Evolutionary conservation across 1,284 basidiomycete genomes (phyloP).

Genomic region (Ustilago crameri): DNA sequence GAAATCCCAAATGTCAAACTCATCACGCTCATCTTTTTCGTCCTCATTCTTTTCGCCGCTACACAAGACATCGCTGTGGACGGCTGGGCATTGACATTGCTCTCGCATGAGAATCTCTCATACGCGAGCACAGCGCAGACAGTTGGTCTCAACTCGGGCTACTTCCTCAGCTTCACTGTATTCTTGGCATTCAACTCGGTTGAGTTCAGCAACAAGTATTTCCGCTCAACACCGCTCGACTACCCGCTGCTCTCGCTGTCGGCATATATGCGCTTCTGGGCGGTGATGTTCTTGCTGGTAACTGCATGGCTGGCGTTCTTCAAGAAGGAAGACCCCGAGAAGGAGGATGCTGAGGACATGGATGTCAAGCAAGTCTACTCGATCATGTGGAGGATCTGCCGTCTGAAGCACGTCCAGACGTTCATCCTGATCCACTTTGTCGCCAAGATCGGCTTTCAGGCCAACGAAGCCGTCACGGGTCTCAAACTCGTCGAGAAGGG

Average conservation of each 20-base stretch:
- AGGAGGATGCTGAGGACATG: slow-evolving; percentile 76
- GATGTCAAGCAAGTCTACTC: slow-evolving; percentile 89
- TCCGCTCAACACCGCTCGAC: slow-evolving; percentile 73
- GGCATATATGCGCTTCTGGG: slow-evolving; percentile 89
- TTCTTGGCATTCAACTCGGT: slow-evolving; percentile 96
- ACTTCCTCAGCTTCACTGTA: slow-evolving; percentile 95
- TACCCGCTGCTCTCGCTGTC: slow-evolving; percentile 83
- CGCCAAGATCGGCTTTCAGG: slow-evolving; percentile 94
- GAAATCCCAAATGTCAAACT: slow-evolving; percentile 81
- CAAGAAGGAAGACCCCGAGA: slow-evolving; percentile 80
- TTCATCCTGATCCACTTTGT: slow-evolving; percentile 89
- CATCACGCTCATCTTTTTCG: slow-evolving; percentile 87
- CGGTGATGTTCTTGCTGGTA: slow-evolving; percentile 80
- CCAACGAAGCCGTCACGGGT: slow-evolving; percentile 90
- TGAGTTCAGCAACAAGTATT: slow-evolving; percentile 86
- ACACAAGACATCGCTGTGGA: slow-evolving; percentile 99
- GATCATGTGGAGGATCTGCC: slow-evolving; percentile 93
- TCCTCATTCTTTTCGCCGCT: slow-evolving; percentile 88
- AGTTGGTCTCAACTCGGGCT: slow-evolving; percentile 94
- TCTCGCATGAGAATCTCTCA: slow-evolving; percentile 92
- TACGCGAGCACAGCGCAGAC: slow-evolving; percentile 99
- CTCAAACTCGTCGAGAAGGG: slow-evolving; percentile 98
- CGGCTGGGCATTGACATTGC: slow-evolving; percentile 95
- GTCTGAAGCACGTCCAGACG: slow-evolving; percentile 89
- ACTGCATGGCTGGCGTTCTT: slow-evolving; percentile 89